Base-by-base conservation (phyloP, 768 basidiomycete genomes). In the Galerina sulciceps region DNA sequence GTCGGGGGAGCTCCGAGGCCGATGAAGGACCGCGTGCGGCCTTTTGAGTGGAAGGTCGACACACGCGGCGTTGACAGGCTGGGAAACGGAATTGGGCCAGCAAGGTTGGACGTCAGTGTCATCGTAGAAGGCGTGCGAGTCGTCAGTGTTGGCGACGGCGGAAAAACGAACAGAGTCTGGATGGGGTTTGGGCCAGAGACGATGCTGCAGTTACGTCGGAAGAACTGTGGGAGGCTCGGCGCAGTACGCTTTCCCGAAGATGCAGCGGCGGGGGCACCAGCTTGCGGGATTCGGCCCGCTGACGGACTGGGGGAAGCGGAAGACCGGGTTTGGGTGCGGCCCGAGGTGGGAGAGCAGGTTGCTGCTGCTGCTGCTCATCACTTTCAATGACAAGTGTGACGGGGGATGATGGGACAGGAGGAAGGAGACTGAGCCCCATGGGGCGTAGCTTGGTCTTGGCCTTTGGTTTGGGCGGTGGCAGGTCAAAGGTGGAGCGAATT, bases 111-210 rank as follows among this genome's bases (percentile, higher is more conserved):
- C 44, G 85, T 91, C 54, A 94, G 76, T 37, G 89, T 93, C 85
- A 93, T 87, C 36, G 91, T 90, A 46, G 91, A 90, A 23, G 93
- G 90, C 51, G 89, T 91, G 52, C 81, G 82, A 44, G 85, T 78
- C 42, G 62, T 68, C 66, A 77, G 65, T 46, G 80, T 85, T 47
- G 73, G 91, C 4, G 91, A 93, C 34, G 92, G 91, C 1, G 92
- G 92, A 68, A 94, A 94, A 37, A 94, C 87, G 65, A 94, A 93
- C 45, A 94, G 79, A 0, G 92, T 94, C 69, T 94, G 93, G 91
- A 91, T 34, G 90, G 89, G 35, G 87, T 82, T 38, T 77, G 67
- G 2, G 64, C 64, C 2, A 37, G 17, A 15, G 71, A 67, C n/a
- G n/a, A n/a, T 4, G 65, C 52, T 13, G 56, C 40, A 53, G 67